Evolutionary conservation across 371 early-diverging fungal genomes (phyloP).

Genomic region (Mucor piriformis): DNA sequence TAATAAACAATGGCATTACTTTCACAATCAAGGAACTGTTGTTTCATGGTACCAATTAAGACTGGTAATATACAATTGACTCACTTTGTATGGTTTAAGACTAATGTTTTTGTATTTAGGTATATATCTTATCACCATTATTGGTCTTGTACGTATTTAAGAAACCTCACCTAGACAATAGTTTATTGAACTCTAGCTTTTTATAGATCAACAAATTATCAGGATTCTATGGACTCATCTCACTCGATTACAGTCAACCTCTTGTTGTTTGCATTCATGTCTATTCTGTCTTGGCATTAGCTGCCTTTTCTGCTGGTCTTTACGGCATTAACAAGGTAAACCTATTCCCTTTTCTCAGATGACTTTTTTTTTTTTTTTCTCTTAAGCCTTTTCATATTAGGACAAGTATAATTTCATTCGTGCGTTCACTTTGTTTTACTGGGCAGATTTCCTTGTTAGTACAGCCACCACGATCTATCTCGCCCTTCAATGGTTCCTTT

Average conservation of each 20-base stretch:
- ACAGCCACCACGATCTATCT: slow-evolving; percentile 35
- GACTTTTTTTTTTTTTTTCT: no score
- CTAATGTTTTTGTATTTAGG: not conserved
- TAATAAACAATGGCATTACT: slow-evolving; percentile 4
- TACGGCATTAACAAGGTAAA: slow-evolving; percentile 29
- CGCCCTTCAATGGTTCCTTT: slow-evolving; percentile 48
- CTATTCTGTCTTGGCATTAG: slow-evolving; percentile 29
- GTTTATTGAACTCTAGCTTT: not conserved
- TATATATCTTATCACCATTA: slow-evolving; percentile 25
- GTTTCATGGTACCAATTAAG: slow-evolving; percentile 6
- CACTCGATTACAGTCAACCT: slow-evolving; percentile 22
- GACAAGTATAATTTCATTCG: slow-evolving; percentile 25
- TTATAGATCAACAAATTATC: slow-evolving; percentile 34
- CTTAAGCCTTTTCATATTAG: no score
- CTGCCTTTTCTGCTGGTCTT: slow-evolving; percentile 18
- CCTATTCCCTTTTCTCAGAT: not conserved
- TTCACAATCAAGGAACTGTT: slow-evolving; percentile 12
- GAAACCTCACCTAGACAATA: not conserved
- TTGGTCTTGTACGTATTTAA: slow-evolving; percentile 23
- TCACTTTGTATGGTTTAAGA: no score
- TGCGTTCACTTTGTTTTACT: slow-evolving; percentile 46
- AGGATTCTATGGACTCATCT: slow-evolving; percentile 34
- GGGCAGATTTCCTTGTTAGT: slow-evolving; percentile 44
- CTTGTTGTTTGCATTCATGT: slow-evolving; percentile 20
- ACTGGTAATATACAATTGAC: slow-evolving; percentile 3